These are phyloP conservation scores for Cicer bijugum DNA, from an alignment of 306 rosid species.

Conservation along the genomic window DNA sequence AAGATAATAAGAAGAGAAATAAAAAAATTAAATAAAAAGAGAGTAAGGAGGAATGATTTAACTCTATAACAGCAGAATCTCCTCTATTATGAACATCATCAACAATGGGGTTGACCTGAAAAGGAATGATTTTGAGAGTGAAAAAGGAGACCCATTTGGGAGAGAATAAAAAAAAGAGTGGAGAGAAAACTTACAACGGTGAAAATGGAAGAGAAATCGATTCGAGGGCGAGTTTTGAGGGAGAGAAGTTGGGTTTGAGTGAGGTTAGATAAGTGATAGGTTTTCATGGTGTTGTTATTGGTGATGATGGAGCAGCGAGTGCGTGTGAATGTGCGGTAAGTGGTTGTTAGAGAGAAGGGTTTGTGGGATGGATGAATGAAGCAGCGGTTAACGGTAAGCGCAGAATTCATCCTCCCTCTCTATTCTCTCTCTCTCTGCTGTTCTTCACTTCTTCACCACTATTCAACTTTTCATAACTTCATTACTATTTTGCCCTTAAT, in stretches of 20 bases:
- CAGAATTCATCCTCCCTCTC: constrained; percentile 21
- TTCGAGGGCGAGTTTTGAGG: constrained; percentile 90
- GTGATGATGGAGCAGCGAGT: constrained; percentile 47
- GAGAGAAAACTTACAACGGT: constrained; percentile 51
- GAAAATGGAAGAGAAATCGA: constrained; percentile 91
- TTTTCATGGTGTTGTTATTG: constrained; percentile 53
- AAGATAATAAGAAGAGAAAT: background rate
- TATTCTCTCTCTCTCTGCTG: background rate
- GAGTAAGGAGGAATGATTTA: constrained; percentile 6
- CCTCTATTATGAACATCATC: constrained; percentile 83
- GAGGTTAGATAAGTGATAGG: constrained; percentile 78
- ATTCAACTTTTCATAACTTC: background rate
- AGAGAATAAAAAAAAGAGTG: background rate
- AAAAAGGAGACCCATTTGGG: constrained; percentile 1
- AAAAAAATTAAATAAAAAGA: background rate
- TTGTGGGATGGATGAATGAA: constrained; percentile 12
- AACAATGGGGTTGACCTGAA: constrained; percentile 93
- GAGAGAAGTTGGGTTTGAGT: constrained; percentile 58
- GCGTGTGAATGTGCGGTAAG: constrained; percentile 48
- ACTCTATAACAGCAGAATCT: constrained; percentile 87
- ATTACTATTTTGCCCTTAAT: background rate
- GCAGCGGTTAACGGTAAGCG: constrained; percentile 30
- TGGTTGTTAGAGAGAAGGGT: constrained; percentile 28
- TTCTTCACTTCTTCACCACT: background rate
- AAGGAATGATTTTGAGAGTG: constrained; percentile 8